Evolutionary conservation across 2,329 filamentous ascomycete genomes (phyloP).

Genomic region (Aphanocladium album): DNA sequence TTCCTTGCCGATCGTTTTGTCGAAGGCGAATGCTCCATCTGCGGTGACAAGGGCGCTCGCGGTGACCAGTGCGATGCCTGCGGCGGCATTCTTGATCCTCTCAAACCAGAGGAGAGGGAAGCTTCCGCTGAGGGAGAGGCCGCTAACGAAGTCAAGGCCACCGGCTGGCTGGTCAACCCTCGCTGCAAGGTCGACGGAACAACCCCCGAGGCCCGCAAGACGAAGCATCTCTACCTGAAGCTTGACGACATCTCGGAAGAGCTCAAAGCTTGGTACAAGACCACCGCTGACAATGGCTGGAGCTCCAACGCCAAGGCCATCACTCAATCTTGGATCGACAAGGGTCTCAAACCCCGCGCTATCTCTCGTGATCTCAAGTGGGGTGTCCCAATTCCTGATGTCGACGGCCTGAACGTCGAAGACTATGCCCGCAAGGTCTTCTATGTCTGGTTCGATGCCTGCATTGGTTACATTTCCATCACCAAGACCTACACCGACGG

Average conservation of each 20-base stretch:
- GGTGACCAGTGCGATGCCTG: slow-evolving; percentile 74
- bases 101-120: slow-evolving; percentile 48
- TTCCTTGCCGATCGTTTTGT: slow-evolving; percentile 86
- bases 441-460: slow-evolving; percentile 91
- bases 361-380: slow-evolving; percentile 93
- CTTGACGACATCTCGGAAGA: slow-evolving; percentile 76
- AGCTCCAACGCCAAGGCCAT: slow-evolving; percentile 70
- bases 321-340: slow-evolving; percentile 74
- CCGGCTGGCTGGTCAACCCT: slow-evolving; percentile 65
- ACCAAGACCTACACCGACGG: slow-evolving; percentile 77
- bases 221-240: slow-evolving; percentile 86
- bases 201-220: slow-evolving; percentile 71
- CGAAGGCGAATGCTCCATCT: slow-evolving; percentile 73
- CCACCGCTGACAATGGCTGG: slow-evolving; percentile 74
- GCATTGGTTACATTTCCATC: slow-evolving; percentile 93
- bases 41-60: slow-evolving; percentile 64
- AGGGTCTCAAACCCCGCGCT: slow-evolving; percentile 78
- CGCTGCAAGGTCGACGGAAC: slow-evolving; percentile 88
- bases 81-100: slow-evolving; percentile 64
- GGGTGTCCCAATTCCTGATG: slow-evolving; percentile 59
- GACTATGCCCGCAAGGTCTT: slow-evolving; percentile 65
- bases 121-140: slow-evolving; percentile 25
- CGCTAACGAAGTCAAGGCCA: slow-evolving; percentile 28
- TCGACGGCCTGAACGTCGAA: slow-evolving; percentile 46
- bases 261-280: slow-evolving; percentile 72